Evolutionary conservation across 2,329 filamentous ascomycete genomes (phyloP).

Genomic region (Colletotrichum sansevieriae): DNA sequence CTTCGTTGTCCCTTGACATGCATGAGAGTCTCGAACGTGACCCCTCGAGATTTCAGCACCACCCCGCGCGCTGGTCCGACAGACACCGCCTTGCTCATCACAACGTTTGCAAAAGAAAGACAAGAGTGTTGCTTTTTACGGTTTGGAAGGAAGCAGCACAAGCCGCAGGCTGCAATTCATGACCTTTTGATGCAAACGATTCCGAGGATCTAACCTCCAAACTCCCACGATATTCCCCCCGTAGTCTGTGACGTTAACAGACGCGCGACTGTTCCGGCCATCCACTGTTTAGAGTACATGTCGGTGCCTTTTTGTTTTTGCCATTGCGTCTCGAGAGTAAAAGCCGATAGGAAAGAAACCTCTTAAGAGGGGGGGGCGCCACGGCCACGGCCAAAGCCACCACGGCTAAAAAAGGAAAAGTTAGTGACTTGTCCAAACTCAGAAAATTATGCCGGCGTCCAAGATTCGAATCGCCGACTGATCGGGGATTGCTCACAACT

Average conservation of each 20-base stretch:
- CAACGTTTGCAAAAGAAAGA: constrained; percentile 25
- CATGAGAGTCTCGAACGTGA: constrained; percentile 23
- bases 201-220: constrained; percentile 62
- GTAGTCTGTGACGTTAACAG: constrained; percentile 56
- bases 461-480: background rate
- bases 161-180: constrained; percentile 43
- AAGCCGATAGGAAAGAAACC: constrained; percentile 56
- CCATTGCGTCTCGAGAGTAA: constrained; percentile 60
- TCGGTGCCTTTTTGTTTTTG: constrained; percentile 53
- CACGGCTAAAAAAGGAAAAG: constrained; percentile 69
- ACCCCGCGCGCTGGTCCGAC: constrained; percentile 27
- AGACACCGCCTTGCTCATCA: constrained; percentile 39
- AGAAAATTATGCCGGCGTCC: background rate
- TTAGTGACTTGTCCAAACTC: constrained; percentile 50
- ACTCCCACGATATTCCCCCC: constrained; percentile 59
- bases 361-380: constrained; percentile 78
- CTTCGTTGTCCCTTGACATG: constrained; percentile 27
- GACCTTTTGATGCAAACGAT: constrained; percentile 60
- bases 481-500: constrained; percentile 75
- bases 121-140: constrained; percentile 30
- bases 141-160: constrained; percentile 41
- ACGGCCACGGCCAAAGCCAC: constrained; percentile 90
- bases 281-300: constrained; percentile 63
- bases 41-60: constrained; percentile 30
- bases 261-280: constrained; percentile 56